A percentile compares a stretch with the other conserved stretches of the same genome.
Evolutionary conservation across 257 asterid genomes (phyloP).

Genomic region (Solanum corneliomulleri): DNA sequence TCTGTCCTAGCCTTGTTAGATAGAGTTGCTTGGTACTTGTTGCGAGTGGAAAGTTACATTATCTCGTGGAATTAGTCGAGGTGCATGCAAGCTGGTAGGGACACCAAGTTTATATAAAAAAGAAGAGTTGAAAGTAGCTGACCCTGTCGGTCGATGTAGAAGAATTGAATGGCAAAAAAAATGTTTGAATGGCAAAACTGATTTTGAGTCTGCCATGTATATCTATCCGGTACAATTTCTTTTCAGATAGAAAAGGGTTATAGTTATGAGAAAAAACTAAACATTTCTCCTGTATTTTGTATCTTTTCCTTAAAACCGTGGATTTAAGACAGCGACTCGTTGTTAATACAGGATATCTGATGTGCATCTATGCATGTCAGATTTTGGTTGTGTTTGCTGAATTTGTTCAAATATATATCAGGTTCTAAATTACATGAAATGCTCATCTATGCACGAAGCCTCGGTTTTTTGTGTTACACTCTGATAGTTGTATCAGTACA

Average conservation of each 20-base stretch:
- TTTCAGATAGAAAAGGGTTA: slow-evolving; percentile 37
- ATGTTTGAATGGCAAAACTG: slow-evolving; percentile 1
- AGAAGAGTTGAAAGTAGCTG: background rate
- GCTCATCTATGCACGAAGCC: background rate
- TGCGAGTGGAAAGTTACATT: background rate
- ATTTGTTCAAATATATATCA: background rate
- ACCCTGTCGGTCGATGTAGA: background rate
- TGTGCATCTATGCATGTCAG: slow-evolving; percentile 22
- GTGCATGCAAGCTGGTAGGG: background rate
- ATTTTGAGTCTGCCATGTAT: slow-evolving; percentile 27
- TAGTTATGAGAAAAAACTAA: slow-evolving; percentile 28
- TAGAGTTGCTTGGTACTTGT: background rate
- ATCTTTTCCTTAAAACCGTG: slow-evolving; percentile 6
- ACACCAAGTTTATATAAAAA: background rate
- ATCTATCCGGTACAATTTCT: slow-evolving; percentile 42
- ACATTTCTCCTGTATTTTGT: slow-evolving; percentile 18
- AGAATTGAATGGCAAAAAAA: background rate
- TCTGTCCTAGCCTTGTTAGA: background rate
- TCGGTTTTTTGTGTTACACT: background rate
- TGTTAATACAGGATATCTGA: slow-evolving; percentile 29
- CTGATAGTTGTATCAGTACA: background rate
- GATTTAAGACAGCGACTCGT: slow-evolving; percentile 32
- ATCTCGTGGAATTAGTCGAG: background rate
- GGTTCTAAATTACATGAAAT: background rate
- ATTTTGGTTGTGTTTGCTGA: background rate